Evolutionary conservation across 257 asterid species (phyloP), one percentile per base, ranked within the genome.

Genomic region (Jasminum sambac): DNA sequence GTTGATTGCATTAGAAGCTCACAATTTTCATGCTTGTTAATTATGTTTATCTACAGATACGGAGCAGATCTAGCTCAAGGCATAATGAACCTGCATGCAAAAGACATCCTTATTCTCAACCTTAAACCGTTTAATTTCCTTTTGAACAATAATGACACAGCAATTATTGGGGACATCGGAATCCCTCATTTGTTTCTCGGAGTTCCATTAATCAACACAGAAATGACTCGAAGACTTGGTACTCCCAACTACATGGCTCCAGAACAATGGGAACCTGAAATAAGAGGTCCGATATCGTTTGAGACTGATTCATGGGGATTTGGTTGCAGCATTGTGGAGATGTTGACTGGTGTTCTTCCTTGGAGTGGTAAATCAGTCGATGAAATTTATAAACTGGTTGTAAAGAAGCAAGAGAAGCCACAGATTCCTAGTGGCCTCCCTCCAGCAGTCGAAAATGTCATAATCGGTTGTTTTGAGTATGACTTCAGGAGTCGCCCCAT

Each of bases 271-370:
- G 74, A 85, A 69, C 95, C 91, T 11, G 88, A 78, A 74, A 81
- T 82, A 25, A 84, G 91, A 80, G 95, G 95, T 48, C 95, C 91
- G 39, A 75, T 88, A 73, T 73, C 89, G 62, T 70, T 70, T 11
- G 95, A 88, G 82, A 84, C 91, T 0, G 95, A 88, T 76, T 81
- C 95, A 24, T 88, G 95, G 95, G 95, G 91, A 67, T 85, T 88
- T 50, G 89, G 86, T 39, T 84, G 91, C 81, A 80, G 88, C 77
- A 73, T 88, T 52, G 76, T 85, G 30, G 95, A 88, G 78, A 83
- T 85, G 91, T 69, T 88, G 79, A 84, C 88, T 17, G 91, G 91
- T 11, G 46, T 76, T 48, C 88, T 78, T 11, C 89, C 85, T 23
- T 88, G 85, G 95, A 71, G 82, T 55, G 88, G 95, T 52, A 84